Base-by-base conservation (phyloP, 129 eudicot genomes). In the Logfia minima region DNA sequence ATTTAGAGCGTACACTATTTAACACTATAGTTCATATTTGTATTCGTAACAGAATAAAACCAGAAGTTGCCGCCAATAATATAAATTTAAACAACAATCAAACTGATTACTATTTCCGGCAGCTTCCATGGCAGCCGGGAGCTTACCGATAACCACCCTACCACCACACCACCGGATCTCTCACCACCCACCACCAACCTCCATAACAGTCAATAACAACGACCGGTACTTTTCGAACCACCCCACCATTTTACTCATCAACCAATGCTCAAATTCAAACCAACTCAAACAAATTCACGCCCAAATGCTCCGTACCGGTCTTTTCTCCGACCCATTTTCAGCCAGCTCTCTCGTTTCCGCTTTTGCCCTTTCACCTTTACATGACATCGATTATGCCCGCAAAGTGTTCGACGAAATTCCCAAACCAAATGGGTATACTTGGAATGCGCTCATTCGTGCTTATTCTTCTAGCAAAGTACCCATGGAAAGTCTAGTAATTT, bases 251-350 rank as follows among this genome's bases (percentile, higher is more conserved):
- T 14, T 34, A 77, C 85, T 78, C 5, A 69, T 84, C 60, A 85
- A 85, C 48, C 81, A 78, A 69, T 89, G 89, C 76, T 78, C 88
- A 14, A 77, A 80, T 53, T 1, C 66, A 3, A 81, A 76, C 0
- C 92, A 89, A 31, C 90, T 89, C 83, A 87, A 85, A 45, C 90
- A 89, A 77, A 84, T 89, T 43, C 97, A 92, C 48, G 90, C 96
- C 24, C 90, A 84, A 65, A 89, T 92, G 92, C 89, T 92, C 63
- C 88, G 90, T 1, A 74, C 52, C 0, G 89, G 90, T 1, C 83
- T 92, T 4, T 85, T 92, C 71, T 76, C 43, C 24, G 97, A 92
- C 79, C 90, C 97, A 43, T 85, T 81, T 77, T 77, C 97, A 29
- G 87, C 90, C 81, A 89, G 90, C 72, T 82, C 70, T 8, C 92